These are phyloP conservation scores for Stachybotrys elegans DNA, from an alignment of 2,329 filamentous ascomycete species.

Conservation along the genomic window DNA sequence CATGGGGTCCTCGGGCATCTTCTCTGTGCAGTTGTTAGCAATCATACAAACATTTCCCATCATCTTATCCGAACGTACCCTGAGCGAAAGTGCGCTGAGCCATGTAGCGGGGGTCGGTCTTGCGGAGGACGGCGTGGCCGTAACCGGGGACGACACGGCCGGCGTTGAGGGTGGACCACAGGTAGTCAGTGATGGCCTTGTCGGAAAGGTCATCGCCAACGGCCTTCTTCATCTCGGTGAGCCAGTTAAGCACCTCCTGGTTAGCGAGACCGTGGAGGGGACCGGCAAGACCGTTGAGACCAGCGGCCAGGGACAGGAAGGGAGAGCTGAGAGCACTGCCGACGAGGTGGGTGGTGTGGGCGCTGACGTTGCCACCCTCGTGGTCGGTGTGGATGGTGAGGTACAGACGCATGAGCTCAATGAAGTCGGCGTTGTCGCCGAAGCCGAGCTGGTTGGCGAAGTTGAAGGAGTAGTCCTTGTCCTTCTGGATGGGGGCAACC, in stretches of 20 bases:
- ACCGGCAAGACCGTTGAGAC: conserved; percentile 95
- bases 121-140: conserved; percentile 97
- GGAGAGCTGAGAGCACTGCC: conserved; percentile 95
- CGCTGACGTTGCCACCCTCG: conserved; percentile 98
- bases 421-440: conserved; percentile 88
- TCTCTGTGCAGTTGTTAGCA: conserved; percentile 43
- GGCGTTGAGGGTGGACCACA: conserved; percentile 93
- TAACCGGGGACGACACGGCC: conserved; percentile 97
- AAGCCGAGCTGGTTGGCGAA: conserved; percentile 99
- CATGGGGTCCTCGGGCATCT: conserved; percentile 96
- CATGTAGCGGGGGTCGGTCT: conserved; percentile 98
- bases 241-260: conserved; percentile 99
- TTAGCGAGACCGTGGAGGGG: conserved; percentile 98
- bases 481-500: conserved; percentile 91
- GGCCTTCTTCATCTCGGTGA: conserved; percentile 95
- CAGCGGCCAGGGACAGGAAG: conserved; percentile 92
- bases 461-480: conserved; percentile 99
- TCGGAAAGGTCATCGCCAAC: conserved; percentile 94
- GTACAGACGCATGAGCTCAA: conserved; percentile 98
- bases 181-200: conserved; percentile 95
- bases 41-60: too few species aligned
- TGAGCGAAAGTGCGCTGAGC: conserved; percentile 97
- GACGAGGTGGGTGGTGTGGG: conserved; percentile 97
- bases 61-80: conserved; percentile 29
- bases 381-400: conserved; percentile 99